Conservation (phyloP, 371 early-diverging fungal genomes). For the Apophysomyces trapeziformis region DNA sequence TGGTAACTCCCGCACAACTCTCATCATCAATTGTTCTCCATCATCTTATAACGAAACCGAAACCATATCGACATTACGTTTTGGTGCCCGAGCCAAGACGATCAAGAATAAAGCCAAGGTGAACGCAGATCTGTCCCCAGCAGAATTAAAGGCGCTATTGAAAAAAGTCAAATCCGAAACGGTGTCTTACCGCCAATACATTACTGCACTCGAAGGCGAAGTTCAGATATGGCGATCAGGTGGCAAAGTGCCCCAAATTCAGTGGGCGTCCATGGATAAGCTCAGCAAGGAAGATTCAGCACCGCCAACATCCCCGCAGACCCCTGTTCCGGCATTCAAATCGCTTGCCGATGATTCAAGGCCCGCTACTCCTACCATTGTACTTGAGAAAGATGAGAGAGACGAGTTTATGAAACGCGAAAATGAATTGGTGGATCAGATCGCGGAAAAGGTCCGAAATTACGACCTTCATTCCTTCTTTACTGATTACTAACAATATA, state of each 20-base stretch:
- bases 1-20: slow-evolving; percentile 95
- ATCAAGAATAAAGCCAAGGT: slow-evolving; percentile 99
- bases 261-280: slow-evolving; percentile 79
- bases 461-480: background rate
- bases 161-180: slow-evolving; percentile 87
- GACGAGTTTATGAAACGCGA: slow-evolving; percentile 94
- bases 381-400: slow-evolving; percentile 85
- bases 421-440: slow-evolving; percentile 89
- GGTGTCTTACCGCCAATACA: slow-evolving; percentile 80
- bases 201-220: slow-evolving; percentile 86
- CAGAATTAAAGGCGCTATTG: slow-evolving; percentile 91
- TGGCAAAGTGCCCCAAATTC: slow-evolving; percentile 71
- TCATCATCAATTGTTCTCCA: slow-evolving; percentile 97
- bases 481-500: background rate
- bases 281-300: slow-evolving; percentile 55
- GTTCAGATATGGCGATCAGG: slow-evolving; percentile 87
- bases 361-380: slow-evolving; percentile 78
- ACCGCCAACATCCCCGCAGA: slow-evolving; percentile 27
- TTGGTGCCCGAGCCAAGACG: slow-evolving; percentile 96
- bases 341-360: slow-evolving; percentile 57
- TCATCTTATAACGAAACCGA: slow-evolving; percentile 96
- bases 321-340: slow-evolving; percentile 58
- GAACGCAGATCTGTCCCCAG: slow-evolving; percentile 92
- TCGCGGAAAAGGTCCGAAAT: slow-evolving; percentile 72
- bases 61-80: slow-evolving; percentile 94